Conservation (phyloP, 2,329 filamentous ascomycete genomes). For the Madurella mycetomatis region DNA sequence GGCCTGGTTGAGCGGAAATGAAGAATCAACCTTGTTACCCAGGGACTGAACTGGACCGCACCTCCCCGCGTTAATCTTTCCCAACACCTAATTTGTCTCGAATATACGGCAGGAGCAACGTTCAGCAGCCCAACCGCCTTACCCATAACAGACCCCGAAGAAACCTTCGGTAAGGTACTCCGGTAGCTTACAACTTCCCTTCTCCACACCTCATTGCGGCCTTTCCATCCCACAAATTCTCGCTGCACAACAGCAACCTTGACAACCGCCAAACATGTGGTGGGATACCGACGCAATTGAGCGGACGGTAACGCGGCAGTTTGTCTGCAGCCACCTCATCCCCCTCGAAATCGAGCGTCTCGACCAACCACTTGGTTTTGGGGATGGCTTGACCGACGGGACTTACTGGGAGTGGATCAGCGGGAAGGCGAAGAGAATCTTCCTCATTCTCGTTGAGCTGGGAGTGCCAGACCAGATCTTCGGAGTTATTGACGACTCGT, state of each 20-base stretch:
- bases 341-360: constrained; percentile 60
- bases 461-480: constrained; percentile 71
- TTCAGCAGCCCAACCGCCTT: no score
- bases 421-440: constrained; percentile 63
- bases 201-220: neutral
- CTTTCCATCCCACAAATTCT: neutral
- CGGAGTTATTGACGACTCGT: constrained; percentile 67
- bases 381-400: constrained; percentile 63
- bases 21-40: no score
- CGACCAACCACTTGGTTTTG: constrained; percentile 60
- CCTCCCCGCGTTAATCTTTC: no score
- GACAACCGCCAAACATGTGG: constrained; percentile 41
- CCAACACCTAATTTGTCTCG: no score
- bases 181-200: neutral
- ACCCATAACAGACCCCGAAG: no score
- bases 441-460: constrained; percentile 66
- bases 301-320: constrained; percentile 63
- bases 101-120: no score
- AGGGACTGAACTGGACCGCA: no score
- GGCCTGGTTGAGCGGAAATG: no score
- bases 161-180: no score
- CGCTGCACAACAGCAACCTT: neutral
- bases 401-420: constrained; percentile 78
- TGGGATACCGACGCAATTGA: constrained; percentile 69
- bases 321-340: constrained; percentile 60